Base-by-base conservation (phyloP, 2,329 filamentous ascomycete species). In the Trichophyton mentagrophytes region DNA sequence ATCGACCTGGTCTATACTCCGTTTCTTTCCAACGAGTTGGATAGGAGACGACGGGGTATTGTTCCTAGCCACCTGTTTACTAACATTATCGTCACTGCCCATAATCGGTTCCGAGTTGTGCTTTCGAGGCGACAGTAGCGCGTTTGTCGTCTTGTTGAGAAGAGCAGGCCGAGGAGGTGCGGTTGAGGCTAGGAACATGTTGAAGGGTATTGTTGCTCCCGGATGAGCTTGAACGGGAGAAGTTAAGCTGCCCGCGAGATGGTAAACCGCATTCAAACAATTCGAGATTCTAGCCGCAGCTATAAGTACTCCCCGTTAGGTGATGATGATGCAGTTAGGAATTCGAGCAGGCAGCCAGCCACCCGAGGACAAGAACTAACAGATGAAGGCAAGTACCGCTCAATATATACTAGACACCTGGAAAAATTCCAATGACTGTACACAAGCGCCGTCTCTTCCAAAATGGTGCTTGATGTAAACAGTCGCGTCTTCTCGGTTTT, bases 91-190 rank as follows among this genome's bases (percentile, higher is more conserved):
- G 69, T 36, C 70, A 70, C 61, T 64, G 62, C 47, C 64, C 53
- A 46, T 55, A 62, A 36, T 51, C 67, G 64, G 30, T 58, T 61
- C 49, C 61, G 59, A 40, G 64, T 64, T 46, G 57, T 62, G 66
- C 59, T 59, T 63, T 59, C 67, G 67, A 27, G 71, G 70, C 33
- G 72, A 72, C 51, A 74, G 64, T 64, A 69, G 73, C 69, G 73
- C 71, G 72, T 76, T 76, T 65, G 69, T 63, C 61, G 71, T 70
- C 65, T 74, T 76, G 61, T 75, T 73, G 38, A 73, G 71, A 59
- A 76, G 71, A 59, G 74, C 70, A 55, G 69, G 74, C 66, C 74
- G 68, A 49, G 71, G 70, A 33, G 72, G 69, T 64, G 73, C 73
- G 60, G 69, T 61, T 3, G 72, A 70, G 61, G 36, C 33, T 44